Percentiles rank a stretch among this genome's conserved stretches.
phyloP scores from a whole-genome alignment of 352 stramenopile genomes.

The Plasmopara viticola region DNA sequence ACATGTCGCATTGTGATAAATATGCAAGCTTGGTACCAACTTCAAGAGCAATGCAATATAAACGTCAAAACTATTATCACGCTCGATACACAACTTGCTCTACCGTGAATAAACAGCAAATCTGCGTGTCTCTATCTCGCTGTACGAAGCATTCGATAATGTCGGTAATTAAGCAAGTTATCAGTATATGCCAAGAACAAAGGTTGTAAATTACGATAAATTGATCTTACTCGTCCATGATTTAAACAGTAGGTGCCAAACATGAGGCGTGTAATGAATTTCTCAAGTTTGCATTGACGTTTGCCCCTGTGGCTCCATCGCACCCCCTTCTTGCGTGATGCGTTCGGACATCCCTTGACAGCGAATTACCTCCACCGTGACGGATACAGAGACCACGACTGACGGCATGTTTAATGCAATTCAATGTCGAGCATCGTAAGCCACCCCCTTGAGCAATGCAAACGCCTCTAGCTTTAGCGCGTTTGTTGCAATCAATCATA shows the following conservation, averaged over 20 bases:
- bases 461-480: conserved; percentile 71
- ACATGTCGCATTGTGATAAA: too few species aligned
- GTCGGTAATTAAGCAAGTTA: background rate
- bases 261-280: conserved; percentile 78
- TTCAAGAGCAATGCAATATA: background rate
- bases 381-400: conserved; percentile 81
- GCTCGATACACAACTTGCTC: conserved; percentile 10
- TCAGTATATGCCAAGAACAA: conserved; percentile 1
- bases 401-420: conserved; percentile 76
- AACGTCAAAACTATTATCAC: conserved; percentile 3
- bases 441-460: conserved; percentile 80
- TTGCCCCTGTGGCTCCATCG: conserved; percentile 80
- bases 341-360: conserved; percentile 66
- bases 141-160: too few species aligned
- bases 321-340: conserved; percentile 75
- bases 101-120: conserved; percentile 5
- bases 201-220: conserved; percentile 14
- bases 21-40: too few species aligned
- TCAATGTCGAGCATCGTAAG: conserved; percentile 60
- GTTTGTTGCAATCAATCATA: conserved; percentile 66
- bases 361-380: conserved; percentile 79
- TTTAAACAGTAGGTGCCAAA: conserved; percentile 80
- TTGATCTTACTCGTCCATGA: conserved; percentile 70
- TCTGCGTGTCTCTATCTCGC: background rate
- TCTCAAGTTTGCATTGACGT: conserved; percentile 69